phyloP scores from a whole-genome alignment of 371 early-diverging fungal genomes.

The Saksenaea vasiformis region DNA sequence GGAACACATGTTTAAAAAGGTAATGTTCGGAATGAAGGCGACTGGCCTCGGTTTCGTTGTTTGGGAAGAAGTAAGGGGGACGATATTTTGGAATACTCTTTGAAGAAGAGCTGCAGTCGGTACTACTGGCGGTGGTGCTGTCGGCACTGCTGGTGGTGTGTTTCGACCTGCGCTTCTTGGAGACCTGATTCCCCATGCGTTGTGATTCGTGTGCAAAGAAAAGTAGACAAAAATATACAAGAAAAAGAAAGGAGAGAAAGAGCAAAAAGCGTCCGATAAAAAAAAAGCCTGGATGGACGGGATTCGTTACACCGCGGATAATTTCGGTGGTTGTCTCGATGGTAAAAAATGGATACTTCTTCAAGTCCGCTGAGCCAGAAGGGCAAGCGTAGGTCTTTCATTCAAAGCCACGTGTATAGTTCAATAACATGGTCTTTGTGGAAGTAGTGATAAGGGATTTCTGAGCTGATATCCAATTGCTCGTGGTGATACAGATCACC shows the following conservation, averaged over 20 bases:
- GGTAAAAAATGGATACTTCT: background rate
- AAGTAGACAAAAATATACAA: background rate
- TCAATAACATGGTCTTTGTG: too few relatives aligned
- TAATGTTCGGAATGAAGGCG: slow-evolving; percentile 31
- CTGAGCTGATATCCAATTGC: background rate
- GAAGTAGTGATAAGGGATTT: background rate
- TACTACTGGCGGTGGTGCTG: slow-evolving; percentile 1
- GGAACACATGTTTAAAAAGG: slow-evolving; percentile 39
- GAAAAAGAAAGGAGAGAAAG: background rate
- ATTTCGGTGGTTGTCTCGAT: background rate
- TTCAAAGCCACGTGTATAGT: background rate
- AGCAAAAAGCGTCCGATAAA: background rate
- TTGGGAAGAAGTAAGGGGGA: slow-evolving; percentile 9
- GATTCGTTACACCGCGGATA: background rate
- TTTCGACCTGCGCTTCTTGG: slow-evolving; percentile 2
- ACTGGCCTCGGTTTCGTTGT: slow-evolving; percentile 20
- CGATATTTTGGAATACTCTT: slow-evolving; percentile 6
- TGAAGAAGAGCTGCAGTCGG: background rate
- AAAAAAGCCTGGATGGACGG: background rate
- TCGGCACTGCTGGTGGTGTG: background rate
- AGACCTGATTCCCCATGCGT: slow-evolving; percentile 15
- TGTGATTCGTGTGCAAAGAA: background rate
- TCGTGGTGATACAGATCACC: slow-evolving; percentile 5
- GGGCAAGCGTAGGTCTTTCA: background rate
- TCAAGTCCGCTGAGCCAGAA: background rate